Evolutionary conservation across 148 eudicot species (phyloP).

Genomic region (Spergularia marina): DNA sequence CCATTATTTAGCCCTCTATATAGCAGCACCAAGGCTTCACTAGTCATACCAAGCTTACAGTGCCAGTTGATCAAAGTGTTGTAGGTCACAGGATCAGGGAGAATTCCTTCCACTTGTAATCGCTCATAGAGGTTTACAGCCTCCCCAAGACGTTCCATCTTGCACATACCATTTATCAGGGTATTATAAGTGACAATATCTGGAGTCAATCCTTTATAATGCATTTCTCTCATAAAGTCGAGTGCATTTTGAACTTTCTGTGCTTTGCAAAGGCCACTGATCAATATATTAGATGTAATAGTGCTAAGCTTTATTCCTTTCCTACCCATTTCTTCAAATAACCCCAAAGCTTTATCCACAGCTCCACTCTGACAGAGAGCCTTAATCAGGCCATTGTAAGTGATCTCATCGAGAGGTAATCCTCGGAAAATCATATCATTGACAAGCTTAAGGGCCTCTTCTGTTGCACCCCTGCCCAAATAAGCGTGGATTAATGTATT

Average conservation of each 20-base stretch:
- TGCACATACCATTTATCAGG: slow-evolving; percentile 81
- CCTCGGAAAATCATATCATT: slow-evolving; percentile 90
- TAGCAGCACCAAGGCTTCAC: slow-evolving; percentile 62
- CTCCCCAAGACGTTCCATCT: slow-evolving; percentile 50
- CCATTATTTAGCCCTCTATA: slow-evolving; percentile 65
- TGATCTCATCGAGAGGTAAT: slow-evolving; percentile 61
- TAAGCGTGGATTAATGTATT: slow-evolving; percentile 85
- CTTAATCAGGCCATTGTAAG: slow-evolving; percentile 71
- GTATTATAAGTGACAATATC: slow-evolving; percentile 82
- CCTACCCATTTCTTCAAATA: slow-evolving; percentile 79
- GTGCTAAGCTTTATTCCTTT: slow-evolving; percentile 51
- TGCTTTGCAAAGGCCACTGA: slow-evolving; percentile 58
- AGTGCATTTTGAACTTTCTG: slow-evolving; percentile 67
- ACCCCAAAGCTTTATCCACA: slow-evolving; percentile 72
- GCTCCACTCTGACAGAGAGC: slow-evolving; percentile 75
- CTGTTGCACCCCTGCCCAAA: slow-evolving; percentile 46
- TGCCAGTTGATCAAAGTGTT: slow-evolving; percentile 66
- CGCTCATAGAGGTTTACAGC: slow-evolving; percentile 68
- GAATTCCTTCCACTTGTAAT: slow-evolving; percentile 53
- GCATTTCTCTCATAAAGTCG: slow-evolving; percentile 65
- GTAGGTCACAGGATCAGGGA: slow-evolving; percentile 77
- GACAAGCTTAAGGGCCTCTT: slow-evolving; percentile 79
- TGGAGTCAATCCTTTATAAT: slow-evolving; percentile 65
- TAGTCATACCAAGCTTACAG: slow-evolving; percentile 52
- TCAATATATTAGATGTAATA: slow-evolving; percentile 70